Percentiles rank a stretch among this genome's conserved stretches.
phyloP scores from a whole-genome alignment of 2,329 filamentous ascomycete genomes.

The Trichoderma koningii region DNA sequence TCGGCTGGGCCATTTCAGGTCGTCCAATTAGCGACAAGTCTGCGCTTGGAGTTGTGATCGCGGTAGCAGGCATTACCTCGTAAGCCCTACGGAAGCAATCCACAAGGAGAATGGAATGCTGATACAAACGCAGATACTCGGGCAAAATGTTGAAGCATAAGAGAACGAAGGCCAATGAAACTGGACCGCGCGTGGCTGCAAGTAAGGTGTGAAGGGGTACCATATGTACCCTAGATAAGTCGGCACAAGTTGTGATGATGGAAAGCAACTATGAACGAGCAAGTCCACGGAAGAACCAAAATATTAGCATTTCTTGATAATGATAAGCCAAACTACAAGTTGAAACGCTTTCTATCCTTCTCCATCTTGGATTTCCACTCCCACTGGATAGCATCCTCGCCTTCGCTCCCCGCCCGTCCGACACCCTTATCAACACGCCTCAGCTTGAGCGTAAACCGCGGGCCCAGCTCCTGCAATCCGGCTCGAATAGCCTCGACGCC shows the following conservation, averaged over 20 bases:
- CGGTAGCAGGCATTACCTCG: slow-evolving; percentile 59
- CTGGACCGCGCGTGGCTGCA: background rate
- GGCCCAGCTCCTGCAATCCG: slow-evolving; percentile 87
- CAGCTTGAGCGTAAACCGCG: slow-evolving; percentile 74
- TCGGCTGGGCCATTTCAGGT: slow-evolving; percentile 62
- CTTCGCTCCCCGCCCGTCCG: slow-evolving; percentile 64
- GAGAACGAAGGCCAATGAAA: slow-evolving; percentile 26
- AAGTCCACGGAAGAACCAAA: background rate
- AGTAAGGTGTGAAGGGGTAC: background rate
- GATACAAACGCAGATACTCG: slow-evolving; percentile 45
- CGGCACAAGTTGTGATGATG: background rate
- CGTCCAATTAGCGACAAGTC: slow-evolving; percentile 59
- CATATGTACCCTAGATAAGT: background rate
- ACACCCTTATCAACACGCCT: slow-evolving; percentile 90
- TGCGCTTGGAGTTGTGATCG: slow-evolving; percentile 56
- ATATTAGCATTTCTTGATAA: background rate
- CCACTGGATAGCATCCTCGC: slow-evolving; percentile 82
- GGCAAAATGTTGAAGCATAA: slow-evolving; percentile 51
- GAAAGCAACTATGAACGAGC: background rate
- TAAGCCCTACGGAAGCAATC: slow-evolving; percentile 41
- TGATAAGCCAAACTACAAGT: slow-evolving; percentile 59
- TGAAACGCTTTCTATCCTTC: slow-evolving; percentile 90
- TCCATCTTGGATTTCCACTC: slow-evolving; percentile 97
- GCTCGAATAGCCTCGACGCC: slow-evolving; percentile 84
- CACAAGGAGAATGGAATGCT: slow-evolving; percentile 6